A percentile compares a stretch with the other conserved stretches of the same genome.
Evolutionary conservation across 768 basidiomycete genomes (phyloP).

Genomic region (Leccinum subtestaceum): DNA sequence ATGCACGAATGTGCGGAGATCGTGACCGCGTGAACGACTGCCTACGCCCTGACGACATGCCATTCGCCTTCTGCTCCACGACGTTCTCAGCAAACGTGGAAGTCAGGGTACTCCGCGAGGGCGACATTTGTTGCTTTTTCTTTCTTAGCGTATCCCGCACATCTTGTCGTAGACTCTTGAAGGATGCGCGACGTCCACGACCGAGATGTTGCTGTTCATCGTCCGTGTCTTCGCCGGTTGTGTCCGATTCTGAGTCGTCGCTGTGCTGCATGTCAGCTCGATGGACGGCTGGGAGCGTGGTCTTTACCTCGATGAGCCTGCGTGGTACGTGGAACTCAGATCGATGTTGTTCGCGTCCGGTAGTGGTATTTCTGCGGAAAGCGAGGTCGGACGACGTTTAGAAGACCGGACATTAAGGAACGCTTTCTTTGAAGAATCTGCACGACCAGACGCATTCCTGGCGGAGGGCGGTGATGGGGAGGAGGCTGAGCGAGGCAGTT

Average conservation of each 20-base stretch:
- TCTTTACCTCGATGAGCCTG: slow-evolving; percentile 74
- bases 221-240: slow-evolving; percentile 59
- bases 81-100: slow-evolving; percentile 25
- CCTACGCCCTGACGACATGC: slow-evolving; percentile 36
- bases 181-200: slow-evolving; percentile 44
- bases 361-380: slow-evolving; percentile 18
- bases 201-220: slow-evolving; percentile 43
- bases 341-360: slow-evolving; percentile 43
- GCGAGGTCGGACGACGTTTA: slow-evolving; percentile 26
- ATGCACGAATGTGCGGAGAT: slow-evolving; percentile 52
- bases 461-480: slow-evolving; percentile 72
- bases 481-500: slow-evolving; percentile 76
- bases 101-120: slow-evolving; percentile 24
- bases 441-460: slow-evolving; percentile 49
- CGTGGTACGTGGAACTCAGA: slow-evolving; percentile 87
- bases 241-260: slow-evolving; percentile 49
- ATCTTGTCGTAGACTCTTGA: slow-evolving; percentile 30
- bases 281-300: not conserved
- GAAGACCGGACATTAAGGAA: slow-evolving; percentile 28
- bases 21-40: slow-evolving; percentile 68
- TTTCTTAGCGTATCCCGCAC: slow-evolving; percentile 25
- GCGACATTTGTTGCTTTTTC: slow-evolving; percentile 28
- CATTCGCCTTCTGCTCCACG: slow-evolving; percentile 34
- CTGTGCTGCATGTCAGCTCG: slow-evolving; percentile 31
- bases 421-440: slow-evolving; percentile 44